A percentile compares a stretch with the other conserved stretches of the same genome.
These are phyloP conservation scores for Wallacemonas collosoma DNA, from an alignment of 208 protist genomes.

Conservation along the genomic window DNA sequence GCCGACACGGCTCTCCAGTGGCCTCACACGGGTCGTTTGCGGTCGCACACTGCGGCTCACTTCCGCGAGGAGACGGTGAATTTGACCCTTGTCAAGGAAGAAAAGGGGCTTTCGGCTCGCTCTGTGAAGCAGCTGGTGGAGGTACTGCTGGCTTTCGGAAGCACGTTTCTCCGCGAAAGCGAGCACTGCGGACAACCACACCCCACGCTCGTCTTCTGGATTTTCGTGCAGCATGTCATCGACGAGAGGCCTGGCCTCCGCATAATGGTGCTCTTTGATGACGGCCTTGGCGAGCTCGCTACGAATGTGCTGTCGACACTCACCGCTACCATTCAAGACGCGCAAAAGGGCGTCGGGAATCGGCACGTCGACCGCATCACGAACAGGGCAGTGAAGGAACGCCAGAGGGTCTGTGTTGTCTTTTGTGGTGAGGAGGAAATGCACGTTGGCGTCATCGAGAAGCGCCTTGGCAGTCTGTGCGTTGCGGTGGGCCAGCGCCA, in stretches of 20 bases:
- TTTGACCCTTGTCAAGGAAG: conserved; percentile 15
- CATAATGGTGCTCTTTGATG: conserved; percentile 25
- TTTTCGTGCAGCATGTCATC: conserved; percentile 14
- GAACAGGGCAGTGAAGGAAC: conserved; percentile 14
- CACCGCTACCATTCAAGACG: conserved; percentile 24
- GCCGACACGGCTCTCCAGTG: background rate
- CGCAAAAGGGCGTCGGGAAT: conserved; percentile 7
- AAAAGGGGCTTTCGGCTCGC: background rate
- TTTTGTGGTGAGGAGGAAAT: conserved; percentile 22
- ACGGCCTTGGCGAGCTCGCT: conserved; percentile 25
- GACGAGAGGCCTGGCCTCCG: conserved; percentile 18
- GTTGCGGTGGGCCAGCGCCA: conserved; percentile 27
- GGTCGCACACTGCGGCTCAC: background rate
- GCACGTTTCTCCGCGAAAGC: conserved; percentile 17
- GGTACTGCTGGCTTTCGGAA: background rate
- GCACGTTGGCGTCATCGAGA: conserved; percentile 7
- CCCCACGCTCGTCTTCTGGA: conserved; percentile 10
- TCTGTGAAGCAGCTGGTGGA: background rate
- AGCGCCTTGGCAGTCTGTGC: conserved; percentile 17
- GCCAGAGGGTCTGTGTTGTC: conserved; percentile 21
- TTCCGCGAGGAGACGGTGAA: conserved; percentile 9
- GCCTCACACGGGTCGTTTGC: background rate
- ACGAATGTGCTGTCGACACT: conserved; percentile 24
- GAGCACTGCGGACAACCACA: conserved; percentile 28
- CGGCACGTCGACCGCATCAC: background rate